Evolutionary conservation across 441 rosid species (phyloP).

Genomic region (Arabidopsis hybrid): DNA sequence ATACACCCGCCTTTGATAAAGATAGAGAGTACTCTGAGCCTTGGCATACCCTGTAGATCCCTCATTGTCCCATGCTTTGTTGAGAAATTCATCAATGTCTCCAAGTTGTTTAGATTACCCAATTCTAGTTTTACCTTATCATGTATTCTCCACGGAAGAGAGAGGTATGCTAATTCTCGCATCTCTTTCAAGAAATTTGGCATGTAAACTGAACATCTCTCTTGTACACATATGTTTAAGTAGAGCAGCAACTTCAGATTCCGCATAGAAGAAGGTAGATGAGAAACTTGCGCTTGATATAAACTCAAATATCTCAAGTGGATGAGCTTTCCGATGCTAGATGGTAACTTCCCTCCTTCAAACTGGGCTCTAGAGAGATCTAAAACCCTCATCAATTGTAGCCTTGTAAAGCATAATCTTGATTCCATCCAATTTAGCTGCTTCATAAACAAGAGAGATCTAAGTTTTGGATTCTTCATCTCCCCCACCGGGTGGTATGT

Average conservation of each 20-base stretch:
- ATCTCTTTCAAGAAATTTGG: slow-evolving; percentile 14
- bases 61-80: background rate
- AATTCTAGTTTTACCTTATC: slow-evolving; percentile 14
- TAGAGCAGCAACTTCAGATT: slow-evolving; percentile 9
- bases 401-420: background rate
- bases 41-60: background rate
- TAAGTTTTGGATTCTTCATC: slow-evolving; percentile 3
- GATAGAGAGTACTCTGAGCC: background rate
- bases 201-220: background rate
- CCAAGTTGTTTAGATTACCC: slow-evolving; percentile 12
- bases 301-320: slow-evolving; percentile 32
- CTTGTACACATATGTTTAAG: background rate
- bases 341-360: background rate
- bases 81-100: background rate
- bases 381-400: background rate
- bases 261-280: slow-evolving; percentile 11
- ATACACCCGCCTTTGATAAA: background rate
- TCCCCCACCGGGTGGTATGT: background rate
- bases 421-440: background rate
- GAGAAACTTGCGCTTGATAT: rapidly evolving
- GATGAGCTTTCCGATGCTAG: slow-evolving; percentile 25
- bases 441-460: slow-evolving; percentile 11
- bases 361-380: background rate
- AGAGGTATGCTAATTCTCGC: background rate
- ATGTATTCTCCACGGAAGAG: background rate